Evolutionary conservation across 2,329 filamentous ascomycete species (phyloP), one percentile per base, ranked within the genome.

Genomic region (Trichoderma koningii): DNA sequence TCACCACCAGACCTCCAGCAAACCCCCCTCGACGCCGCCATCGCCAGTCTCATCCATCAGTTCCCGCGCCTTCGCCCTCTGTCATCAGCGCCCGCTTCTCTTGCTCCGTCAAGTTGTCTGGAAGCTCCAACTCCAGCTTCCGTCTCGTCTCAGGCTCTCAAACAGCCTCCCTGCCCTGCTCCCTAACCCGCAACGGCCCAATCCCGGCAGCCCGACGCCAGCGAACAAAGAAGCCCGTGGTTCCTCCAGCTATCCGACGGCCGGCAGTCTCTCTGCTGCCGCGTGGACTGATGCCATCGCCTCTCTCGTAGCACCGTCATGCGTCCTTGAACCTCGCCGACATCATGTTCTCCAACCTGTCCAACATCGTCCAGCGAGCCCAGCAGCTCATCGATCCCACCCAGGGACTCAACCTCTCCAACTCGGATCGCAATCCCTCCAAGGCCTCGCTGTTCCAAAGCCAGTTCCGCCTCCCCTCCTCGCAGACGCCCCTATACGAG

Each of bases 351-450:
- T 84, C 80, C 78, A 85, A 83, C 77, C 76, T 87, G 69, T 82
- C 90, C 72, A 94, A 86, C 78, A 89, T 98, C 77, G 93, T 97
- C 73, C 93, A 97, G 79, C 96, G 94, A 85, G 93, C 93, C 71
- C 93, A 96, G 83, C 92, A 93, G 79, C 84, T 97, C 79, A 96
- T 97, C 80, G 94, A 97, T 78, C 91, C 93, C 62, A 90, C 90
- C 69, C 88, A 92, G 76, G 88, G 90, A 74, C 82, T 91, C 69
- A 87, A 88, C 70, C 84, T 91, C 66, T 87, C 89, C 70, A 85
- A 88, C 73, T 87, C 89, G 66, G 91, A 95, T 78, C 86, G 86
- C 68, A 90, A 92, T 75, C 93, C 93, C 56, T 94, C 93, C 74
- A 98, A 97, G 81, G 88, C 93, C 64, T 89, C 90, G 59, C 87